Evolutionary conservation across 768 basidiomycete genomes (phyloP).

Genomic region (Neoboletus subvelutipes): DNA sequence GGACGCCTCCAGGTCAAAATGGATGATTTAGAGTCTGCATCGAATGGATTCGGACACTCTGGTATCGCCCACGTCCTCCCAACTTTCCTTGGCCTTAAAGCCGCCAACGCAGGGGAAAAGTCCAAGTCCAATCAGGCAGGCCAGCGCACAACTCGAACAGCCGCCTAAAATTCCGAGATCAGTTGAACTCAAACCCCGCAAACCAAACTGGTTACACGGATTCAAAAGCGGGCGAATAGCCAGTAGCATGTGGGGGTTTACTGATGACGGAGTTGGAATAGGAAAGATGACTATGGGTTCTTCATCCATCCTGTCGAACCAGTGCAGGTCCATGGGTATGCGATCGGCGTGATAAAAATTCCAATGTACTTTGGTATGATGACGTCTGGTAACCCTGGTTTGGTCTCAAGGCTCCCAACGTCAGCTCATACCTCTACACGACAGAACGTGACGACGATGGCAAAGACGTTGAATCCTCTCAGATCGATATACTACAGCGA

Average conservation of each 20-base stretch:
- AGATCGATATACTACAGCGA: constrained; percentile 73
- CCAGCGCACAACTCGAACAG: too few relatives aligned
- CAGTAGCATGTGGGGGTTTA: neutral
- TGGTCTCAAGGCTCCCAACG: constrained; percentile 1
- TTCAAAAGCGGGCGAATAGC: constrained; percentile 60
- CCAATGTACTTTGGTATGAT: too few relatives aligned
- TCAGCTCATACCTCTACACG: too few relatives aligned
- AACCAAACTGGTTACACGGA: constrained; percentile 49
- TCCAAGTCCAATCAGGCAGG: constrained; percentile 42
- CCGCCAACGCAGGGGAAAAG: constrained; percentile 54
- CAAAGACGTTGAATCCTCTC: constrained; percentile 72
- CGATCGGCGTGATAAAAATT: too few relatives aligned
- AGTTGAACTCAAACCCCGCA: constrained; percentile 61
- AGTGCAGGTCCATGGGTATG: too few relatives aligned
- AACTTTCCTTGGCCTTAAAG: constrained; percentile 61
- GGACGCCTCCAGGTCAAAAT: too few relatives aligned
- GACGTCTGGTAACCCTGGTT: too few relatives aligned
- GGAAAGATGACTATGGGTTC: too few relatives aligned
- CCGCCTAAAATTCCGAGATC: too few relatives aligned
- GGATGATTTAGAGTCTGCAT: too few relatives aligned
- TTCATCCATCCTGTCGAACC: too few relatives aligned
- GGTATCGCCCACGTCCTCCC: constrained; percentile 69
- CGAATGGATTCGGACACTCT: constrained; percentile 38
- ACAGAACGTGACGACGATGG: constrained; percentile 56
- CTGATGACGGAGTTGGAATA: too few relatives aligned